Conservation (phyloP, 768 basidiomycete species). For the Megacollybia marginata region DNA sequence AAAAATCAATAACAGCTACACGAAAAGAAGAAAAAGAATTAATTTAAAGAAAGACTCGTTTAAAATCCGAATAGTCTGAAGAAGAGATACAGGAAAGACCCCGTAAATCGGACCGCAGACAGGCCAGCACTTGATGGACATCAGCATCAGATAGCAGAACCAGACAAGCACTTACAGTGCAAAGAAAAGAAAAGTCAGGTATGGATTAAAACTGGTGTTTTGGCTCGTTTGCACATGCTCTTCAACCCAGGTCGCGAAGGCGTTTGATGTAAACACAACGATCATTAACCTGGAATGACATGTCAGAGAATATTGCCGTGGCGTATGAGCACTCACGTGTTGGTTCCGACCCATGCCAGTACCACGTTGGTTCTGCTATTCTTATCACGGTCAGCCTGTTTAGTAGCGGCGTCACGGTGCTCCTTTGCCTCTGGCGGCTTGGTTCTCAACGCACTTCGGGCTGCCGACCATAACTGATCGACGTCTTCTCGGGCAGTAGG, state of each 20-base stretch:
- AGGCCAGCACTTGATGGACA: slow-evolving; percentile 54
- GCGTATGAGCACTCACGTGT: slow-evolving; percentile 51
- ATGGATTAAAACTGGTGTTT: slow-evolving; percentile 76
- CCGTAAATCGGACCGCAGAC: slow-evolving; percentile 73
- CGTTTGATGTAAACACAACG: slow-evolving; percentile 66
- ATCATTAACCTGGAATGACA: slow-evolving; percentile 40
- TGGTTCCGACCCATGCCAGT: slow-evolving; percentile 75
- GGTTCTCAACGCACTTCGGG: slow-evolving; percentile 58
- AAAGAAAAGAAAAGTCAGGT: slow-evolving; percentile 76
- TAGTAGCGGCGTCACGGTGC: slow-evolving; percentile 81
- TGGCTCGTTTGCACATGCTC: slow-evolving; percentile 42
- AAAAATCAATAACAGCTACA: no score
- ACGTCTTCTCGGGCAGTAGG: slow-evolving; percentile 81
- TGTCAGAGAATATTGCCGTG: slow-evolving; percentile 19
- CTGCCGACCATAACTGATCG: slow-evolving; percentile 79
- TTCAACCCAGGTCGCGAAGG: slow-evolving; percentile 69
- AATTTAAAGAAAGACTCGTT: neutral
- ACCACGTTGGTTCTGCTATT: slow-evolving; percentile 83
- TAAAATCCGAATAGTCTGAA: slow-evolving; percentile 56
- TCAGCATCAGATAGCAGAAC: neutral
- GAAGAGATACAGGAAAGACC: slow-evolving; percentile 72
- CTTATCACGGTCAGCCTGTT: slow-evolving; percentile 81
- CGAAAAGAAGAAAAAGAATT: no score
- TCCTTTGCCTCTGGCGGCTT: slow-evolving; percentile 70
- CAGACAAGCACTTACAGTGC: slow-evolving; percentile 29